A percentile compares a stretch with the other conserved stretches of the same genome.
Conservation (phyloP, 176 grass and related monocot genomes). For the Bothriochloa decipiens region DNA sequence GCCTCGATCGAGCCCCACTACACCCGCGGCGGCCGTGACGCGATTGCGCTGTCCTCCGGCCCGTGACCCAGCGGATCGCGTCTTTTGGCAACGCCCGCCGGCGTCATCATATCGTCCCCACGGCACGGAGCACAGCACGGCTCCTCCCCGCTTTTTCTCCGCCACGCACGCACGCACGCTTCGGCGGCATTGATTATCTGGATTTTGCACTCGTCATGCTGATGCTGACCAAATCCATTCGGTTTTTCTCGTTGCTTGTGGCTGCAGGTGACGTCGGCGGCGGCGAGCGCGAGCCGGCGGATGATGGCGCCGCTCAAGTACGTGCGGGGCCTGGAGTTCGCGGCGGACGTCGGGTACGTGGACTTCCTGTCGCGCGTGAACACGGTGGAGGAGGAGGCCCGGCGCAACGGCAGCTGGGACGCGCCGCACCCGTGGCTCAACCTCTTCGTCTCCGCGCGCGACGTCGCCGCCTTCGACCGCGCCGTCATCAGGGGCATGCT, state of each 20-base stretch:
- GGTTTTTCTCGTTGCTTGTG: background rate
- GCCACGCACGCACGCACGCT: background rate
- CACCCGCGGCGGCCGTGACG: constrained; percentile 30
- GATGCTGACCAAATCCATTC: background rate
- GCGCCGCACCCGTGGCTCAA: constrained; percentile 97
- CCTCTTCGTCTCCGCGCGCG: constrained; percentile 68
- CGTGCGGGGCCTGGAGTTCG: constrained; percentile 79
- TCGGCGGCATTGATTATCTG: constrained; percentile 5
- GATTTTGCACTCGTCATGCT: background rate
- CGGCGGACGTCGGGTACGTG: constrained; percentile 67
- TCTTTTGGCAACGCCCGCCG: constrained; percentile 31
- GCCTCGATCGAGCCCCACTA: background rate
- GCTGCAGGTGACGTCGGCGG: background rate
- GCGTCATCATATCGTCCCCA: constrained; percentile 20
- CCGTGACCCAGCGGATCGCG: constrained; percentile 50
- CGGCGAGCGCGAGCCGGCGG: constrained; percentile 37
- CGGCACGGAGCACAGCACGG: background rate
- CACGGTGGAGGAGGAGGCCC: constrained; percentile 75
- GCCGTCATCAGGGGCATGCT: constrained; percentile 68
- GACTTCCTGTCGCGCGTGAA: constrained; percentile 90
- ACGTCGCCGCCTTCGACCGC: constrained; percentile 68
- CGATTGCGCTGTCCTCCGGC: constrained; percentile 22
- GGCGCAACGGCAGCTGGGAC: constrained; percentile 79
- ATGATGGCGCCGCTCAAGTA: constrained; percentile 64
- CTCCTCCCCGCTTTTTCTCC: background rate